Evolutionary conservation across 805 yeast genomes (phyloP), one percentile per base, ranked within the genome.

Genomic region (Candida loeiensis): DNA sequence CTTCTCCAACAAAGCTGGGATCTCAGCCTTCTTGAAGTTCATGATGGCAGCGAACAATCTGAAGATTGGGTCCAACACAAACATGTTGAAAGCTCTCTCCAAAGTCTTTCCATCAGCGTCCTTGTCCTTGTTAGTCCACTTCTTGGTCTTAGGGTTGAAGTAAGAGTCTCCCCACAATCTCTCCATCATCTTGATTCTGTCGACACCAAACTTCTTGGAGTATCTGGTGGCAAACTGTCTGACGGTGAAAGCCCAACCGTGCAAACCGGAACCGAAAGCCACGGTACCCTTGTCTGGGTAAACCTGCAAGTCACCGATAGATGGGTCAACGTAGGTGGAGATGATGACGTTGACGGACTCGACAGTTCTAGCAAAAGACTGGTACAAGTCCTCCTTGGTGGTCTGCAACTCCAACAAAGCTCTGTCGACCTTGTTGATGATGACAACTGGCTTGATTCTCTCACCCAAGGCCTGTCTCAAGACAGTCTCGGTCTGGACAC

Each of bases 231-330:
- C 97, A 61, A 91, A 91, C 80, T 91, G 98, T 76, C 99, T 88
- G 69, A 91, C 85, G 61, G 99, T 91, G 91, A 91, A 91, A 70
- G 97, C 98, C 99, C 99, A 91, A 76, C 99, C 99, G 83, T 91
- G 99, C 69, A 91, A 80, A 85, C 98, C 99, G 73, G 98, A 93
- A 80, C 96, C 98, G 76, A 91, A 91, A 59, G 99, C 99, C 67
- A 91, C 96, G 73, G 98, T 91, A 79, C 99, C 99, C 69, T 75
- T 73, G 73, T 91, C 95, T 74, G 99, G 99, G 95, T 84, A 91
- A 54, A 91, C 98, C 80, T 91, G 98, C 63, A 79, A 83, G 66
- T 91, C 98, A 79, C 99, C 99, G 53, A 91, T 74, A 50, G 78
- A 72, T 73, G 79, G 76, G 71, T 91, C 99, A 63, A 81, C 76